phyloP scores from a whole-genome alignment of 2,329 filamentous ascomycete species.

The Aureobasidium lini region DNA sequence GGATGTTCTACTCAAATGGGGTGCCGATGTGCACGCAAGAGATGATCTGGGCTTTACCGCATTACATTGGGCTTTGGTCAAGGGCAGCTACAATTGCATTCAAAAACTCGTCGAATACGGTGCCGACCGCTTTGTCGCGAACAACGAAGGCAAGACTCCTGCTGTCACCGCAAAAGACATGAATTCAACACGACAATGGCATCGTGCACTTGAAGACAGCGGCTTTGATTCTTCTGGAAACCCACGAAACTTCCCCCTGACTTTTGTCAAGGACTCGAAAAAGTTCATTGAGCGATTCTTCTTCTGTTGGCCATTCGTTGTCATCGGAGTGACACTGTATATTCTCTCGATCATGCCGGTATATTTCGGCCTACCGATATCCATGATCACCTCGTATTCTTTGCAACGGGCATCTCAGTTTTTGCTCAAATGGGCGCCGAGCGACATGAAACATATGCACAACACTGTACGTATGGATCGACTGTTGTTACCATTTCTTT shows the following conservation, averaged over 20 bases:
- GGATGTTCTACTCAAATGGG: slow-evolving; percentile 88
- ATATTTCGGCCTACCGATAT: slow-evolving; percentile 66
- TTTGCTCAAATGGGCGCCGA: slow-evolving; percentile 71
- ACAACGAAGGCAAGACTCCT: slow-evolving; percentile 83
- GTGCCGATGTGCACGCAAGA: slow-evolving; percentile 80
- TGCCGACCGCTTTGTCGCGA: slow-evolving; percentile 85
- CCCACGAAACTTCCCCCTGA: slow-evolving; percentile 64
- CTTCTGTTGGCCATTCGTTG: slow-evolving; percentile 78
- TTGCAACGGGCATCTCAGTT: slow-evolving; percentile 73
- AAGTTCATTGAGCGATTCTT: slow-evolving; percentile 76
- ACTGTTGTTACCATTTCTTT: no score
- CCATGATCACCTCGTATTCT: slow-evolving; percentile 57
- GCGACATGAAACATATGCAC: slow-evolving; percentile 83
- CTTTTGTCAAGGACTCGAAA: slow-evolving; percentile 67
- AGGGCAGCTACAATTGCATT: slow-evolving; percentile 81
- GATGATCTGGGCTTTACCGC: slow-evolving; percentile 94
- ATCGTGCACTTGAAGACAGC: slow-evolving; percentile 71
- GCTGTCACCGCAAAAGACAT: slow-evolving; percentile 80
- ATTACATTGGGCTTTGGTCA: slow-evolving; percentile 92
- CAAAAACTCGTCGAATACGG: slow-evolving; percentile 95
- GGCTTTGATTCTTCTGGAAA: slow-evolving; percentile 77
- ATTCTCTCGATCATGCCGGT: slow-evolving; percentile 67
- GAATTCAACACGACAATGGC: slow-evolving; percentile 77
- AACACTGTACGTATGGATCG: slow-evolving; percentile 60
- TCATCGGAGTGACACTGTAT: slow-evolving; percentile 64